A percentile compares a stretch with the other conserved stretches of the same genome.
Evolutionary conservation across 164 flowering plant genomes (phyloP).

Genomic region (Pachysandra terminalis): DNA sequence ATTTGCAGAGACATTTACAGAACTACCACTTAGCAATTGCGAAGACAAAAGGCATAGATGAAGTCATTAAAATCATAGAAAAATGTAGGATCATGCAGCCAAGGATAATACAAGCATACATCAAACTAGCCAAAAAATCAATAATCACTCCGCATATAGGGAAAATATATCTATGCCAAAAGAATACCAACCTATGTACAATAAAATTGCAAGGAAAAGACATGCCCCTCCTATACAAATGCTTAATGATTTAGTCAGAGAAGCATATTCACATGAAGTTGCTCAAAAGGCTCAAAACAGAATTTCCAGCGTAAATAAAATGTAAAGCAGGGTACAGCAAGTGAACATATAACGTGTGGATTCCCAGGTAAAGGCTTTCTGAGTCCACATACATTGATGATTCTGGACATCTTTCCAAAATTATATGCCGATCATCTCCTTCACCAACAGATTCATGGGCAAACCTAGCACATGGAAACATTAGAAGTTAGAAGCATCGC

Average conservation of each 20-base stretch:
- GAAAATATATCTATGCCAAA: too few relatives aligned
- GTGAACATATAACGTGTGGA: background rate
- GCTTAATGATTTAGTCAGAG: background rate
- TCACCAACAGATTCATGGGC: slow-evolving; percentile 92
- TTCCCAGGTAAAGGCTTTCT: background rate
- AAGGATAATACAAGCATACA: too few relatives aligned
- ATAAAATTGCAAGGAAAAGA: background rate
- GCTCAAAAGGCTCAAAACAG: background rate
- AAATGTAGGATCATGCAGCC: too few relatives aligned
- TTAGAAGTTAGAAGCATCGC: background rate
- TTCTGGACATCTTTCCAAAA: slow-evolving; percentile 75
- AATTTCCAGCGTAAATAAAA: background rate
- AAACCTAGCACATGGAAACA: slow-evolving; percentile 47
- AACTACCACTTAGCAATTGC: too few relatives aligned
- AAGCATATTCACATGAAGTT: background rate
- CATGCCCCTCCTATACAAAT: background rate
- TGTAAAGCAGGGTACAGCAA: background rate
- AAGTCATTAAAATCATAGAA: too few relatives aligned
- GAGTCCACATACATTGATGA: slow-evolving; percentile 61
- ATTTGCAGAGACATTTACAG: too few relatives aligned
- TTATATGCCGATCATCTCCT: slow-evolving; percentile 81
- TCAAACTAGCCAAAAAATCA: too few relatives aligned
- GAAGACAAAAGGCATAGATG: too few relatives aligned
- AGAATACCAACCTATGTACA: background rate
- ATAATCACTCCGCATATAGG: too few relatives aligned